Evolutionary conservation across 345 rosid species (phyloP), one percentile per base, ranked within the genome.

Genomic region (Mercurialis annua): DNA sequence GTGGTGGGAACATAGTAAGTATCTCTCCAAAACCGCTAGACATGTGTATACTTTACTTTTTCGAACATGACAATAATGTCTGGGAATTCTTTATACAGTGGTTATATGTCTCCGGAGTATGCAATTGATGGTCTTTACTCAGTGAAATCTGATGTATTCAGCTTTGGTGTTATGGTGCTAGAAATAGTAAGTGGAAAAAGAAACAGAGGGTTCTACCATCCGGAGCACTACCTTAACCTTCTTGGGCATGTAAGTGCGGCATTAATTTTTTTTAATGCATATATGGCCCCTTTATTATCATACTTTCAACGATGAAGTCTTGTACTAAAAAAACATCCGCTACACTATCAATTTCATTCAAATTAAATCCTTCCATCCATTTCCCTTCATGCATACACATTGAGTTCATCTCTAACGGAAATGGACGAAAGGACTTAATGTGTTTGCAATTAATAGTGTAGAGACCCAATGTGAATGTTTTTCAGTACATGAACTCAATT

Each of bases 1-100:
- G 69, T 65, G 17, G 60, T 65, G 47, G 69, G 60, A 51, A 65
- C 69, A 7, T 65, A 65, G 69, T 65, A 40, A 52, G 69, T 65
- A 29, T 49, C n/a, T 36, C 24, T 5, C 10, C 17, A 40, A 40
- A 40, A 7, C 2, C 6, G 8, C 2, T 9, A 40, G 8, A 40
- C 11, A 40, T 40, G 11, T 40, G 11, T 36, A 9, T 36, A 36
- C 40, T 36, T 3, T 9, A 7, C 31, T 52, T 20, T 52, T 26
- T 36, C 4, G 4, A 36, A 36, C 4, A 3, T 46, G 15, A 8
- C 7, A 0, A 7, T 21, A 36, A 36, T 3, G 40, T 3, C 9
- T 36, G 40, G 40, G 40, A 36, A n/a, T 9, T 3, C 40, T 36
- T 46, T 30, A 30, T 53, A 10, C 61, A 66, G 61, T 53, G 69